Evolutionary conservation across 345 rosid genomes (phyloP).

Genomic region (Brassica incana): DNA sequence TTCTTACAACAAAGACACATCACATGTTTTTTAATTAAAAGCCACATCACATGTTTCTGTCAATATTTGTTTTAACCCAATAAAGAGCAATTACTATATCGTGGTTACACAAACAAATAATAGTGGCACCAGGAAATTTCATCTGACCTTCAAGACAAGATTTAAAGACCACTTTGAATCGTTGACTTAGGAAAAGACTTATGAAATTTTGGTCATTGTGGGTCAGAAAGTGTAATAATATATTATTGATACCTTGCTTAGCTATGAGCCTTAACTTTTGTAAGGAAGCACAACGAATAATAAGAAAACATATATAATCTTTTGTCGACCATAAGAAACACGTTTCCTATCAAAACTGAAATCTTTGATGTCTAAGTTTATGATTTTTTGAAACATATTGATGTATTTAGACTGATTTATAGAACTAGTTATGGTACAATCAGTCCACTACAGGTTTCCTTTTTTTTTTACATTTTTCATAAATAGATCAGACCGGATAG

Average conservation of each 20-base stretch:
- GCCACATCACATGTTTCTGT: neutral
- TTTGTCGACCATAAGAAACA: neutral
- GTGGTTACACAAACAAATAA: neutral
- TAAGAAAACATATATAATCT: neutral
- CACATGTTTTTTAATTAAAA: neutral
- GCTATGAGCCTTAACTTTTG: neutral
- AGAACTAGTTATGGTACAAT: neutral
- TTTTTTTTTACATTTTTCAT: no score
- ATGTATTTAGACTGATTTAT: neutral
- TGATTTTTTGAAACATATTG: neutral
- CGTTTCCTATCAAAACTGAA: neutral
- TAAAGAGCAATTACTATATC: neutral
- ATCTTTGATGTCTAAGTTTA: neutral
- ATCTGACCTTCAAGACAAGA: conserved; percentile 7
- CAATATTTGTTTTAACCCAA: neutral
- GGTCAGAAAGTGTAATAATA: neutral
- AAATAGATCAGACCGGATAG: no score
- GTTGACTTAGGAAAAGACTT: conserved; percentile 35
- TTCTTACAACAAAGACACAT: neutral
- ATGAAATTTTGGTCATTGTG: neutral
- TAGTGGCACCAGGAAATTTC: conserved; percentile 30
- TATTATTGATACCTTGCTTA: neutral
- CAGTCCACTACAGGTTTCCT: neutral
- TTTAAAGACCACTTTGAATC: conserved; percentile 14
- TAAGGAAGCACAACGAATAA: neutral